phyloP scores from a whole-genome alignment of 2,329 filamentous ascomycete species.

The Aureobasidium lini region DNA sequence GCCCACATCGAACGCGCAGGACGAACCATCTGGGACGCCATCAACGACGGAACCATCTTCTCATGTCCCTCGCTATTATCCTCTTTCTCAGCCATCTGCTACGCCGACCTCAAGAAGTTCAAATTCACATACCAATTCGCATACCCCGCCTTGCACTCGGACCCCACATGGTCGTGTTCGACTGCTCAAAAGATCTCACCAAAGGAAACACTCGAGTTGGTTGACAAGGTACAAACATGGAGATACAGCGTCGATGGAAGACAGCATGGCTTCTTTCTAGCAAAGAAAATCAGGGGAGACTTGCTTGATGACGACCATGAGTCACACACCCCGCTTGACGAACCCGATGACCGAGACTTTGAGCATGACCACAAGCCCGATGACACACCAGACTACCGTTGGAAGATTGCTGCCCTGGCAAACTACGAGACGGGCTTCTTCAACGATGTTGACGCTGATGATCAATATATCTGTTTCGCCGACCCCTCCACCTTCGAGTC shows the following conservation, averaged over 20 bases:
- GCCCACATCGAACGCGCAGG: slow-evolving; percentile 72
- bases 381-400: slow-evolving; percentile 58
- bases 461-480: slow-evolving; percentile 78
- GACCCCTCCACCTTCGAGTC: slow-evolving; percentile 87
- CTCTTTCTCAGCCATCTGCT: slow-evolving; percentile 83
- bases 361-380: slow-evolving; percentile 30
- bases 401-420: slow-evolving; percentile 69
- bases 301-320: slow-evolving; percentile 25
- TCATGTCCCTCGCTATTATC: slow-evolving; percentile 85
- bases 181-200: slow-evolving; percentile 42
- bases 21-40: slow-evolving; percentile 90
- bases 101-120: slow-evolving; percentile 95
- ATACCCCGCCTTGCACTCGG: slow-evolving; percentile 86
- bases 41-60: slow-evolving; percentile 93
- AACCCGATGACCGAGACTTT: slow-evolving; percentile 23
- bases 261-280: slow-evolving; percentile 94
- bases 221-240: slow-evolving; percentile 83
- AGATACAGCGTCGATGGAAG: slow-evolving; percentile 70
- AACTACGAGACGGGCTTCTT: slow-evolving; percentile 87
- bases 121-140: slow-evolving; percentile 98
- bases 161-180: slow-evolving; percentile 59
- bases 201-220: slow-evolving; percentile 68
- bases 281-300: slow-evolving; percentile 56
- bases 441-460: slow-evolving; percentile 58
- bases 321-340: slow-evolving; percentile 20